Conservation (phyloP, 2,329 filamentous ascomycete species). For the Xylaria sp. region DNA sequence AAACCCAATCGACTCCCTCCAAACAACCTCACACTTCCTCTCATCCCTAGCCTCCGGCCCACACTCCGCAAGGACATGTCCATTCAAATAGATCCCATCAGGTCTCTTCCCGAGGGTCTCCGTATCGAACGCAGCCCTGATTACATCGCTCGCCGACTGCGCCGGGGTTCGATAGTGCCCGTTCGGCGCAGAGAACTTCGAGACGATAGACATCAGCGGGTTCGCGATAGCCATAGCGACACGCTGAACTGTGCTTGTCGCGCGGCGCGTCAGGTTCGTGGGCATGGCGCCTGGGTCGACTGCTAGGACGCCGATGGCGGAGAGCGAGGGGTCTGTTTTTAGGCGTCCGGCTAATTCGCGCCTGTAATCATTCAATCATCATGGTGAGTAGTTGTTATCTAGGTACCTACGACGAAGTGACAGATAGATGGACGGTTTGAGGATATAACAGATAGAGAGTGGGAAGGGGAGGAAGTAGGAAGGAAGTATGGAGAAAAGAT, state of each 20-base stretch:
- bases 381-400: too few species aligned
- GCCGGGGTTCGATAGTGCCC: slow-evolving; percentile 34
- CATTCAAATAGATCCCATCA: slow-evolving; percentile 44
- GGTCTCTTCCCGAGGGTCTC: slow-evolving; percentile 35
- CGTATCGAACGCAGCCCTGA: slow-evolving; percentile 39
- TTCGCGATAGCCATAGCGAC: slow-evolving; percentile 24
- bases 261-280: slow-evolving; percentile 33
- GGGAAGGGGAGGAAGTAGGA: neutral
- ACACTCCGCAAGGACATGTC: slow-evolving; percentile 25
- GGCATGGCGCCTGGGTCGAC: slow-evolving; percentile 45
- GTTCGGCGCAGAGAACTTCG: slow-evolving; percentile 31
- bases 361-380: slow-evolving; percentile 18
- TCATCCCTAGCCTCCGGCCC: slow-evolving; percentile 39
- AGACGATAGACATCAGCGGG: slow-evolving; percentile 18
- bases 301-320: slow-evolving; percentile 40
- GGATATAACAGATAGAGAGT: too few species aligned
- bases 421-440: too few species aligned
- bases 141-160: slow-evolving; percentile 41
- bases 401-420: too few species aligned
- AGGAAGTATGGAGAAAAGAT: neutral
- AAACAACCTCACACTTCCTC: slow-evolving; percentile 37
- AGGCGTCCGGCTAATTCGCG: slow-evolving; percentile 41
- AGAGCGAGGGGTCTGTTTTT: slow-evolving; percentile 36
- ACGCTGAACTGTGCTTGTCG: neutral
- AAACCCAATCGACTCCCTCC: slow-evolving; percentile 39